phyloP scores from a whole-genome alignment of 2,329 filamentous ascomycete genomes.

The Talaromyces verruculosus region DNA sequence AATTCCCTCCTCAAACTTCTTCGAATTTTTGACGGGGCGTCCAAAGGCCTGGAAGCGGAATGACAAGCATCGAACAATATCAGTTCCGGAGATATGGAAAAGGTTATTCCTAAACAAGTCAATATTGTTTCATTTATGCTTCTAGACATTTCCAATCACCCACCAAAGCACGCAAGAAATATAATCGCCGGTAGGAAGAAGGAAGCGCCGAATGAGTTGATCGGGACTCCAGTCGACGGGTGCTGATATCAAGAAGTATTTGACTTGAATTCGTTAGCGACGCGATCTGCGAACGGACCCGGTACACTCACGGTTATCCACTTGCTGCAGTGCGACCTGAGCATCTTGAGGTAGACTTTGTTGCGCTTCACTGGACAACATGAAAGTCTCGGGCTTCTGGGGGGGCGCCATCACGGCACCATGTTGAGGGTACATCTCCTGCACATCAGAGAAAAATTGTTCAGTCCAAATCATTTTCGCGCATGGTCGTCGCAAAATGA shows the following conservation, averaged over 20 bases:
- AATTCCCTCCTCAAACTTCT: constrained; percentile 99
- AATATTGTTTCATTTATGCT: not conserved
- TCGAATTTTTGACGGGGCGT: constrained; percentile 97
- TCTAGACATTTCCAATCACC: constrained; percentile 29
- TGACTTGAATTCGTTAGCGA: constrained; percentile 61
- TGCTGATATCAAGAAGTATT: constrained; percentile 99
- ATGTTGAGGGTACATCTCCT: constrained; percentile 74
- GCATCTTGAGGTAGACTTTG: constrained; percentile 94
- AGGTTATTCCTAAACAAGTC: constrained; percentile 75
- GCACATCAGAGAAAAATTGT: constrained; percentile 18
- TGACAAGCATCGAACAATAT: constrained; percentile 96
- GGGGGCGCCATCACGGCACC: constrained; percentile 80
- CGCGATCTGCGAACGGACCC: not conserved
- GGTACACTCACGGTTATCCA: constrained; percentile 80
- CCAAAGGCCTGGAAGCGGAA: constrained; percentile 99
- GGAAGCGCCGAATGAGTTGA: constrained; percentile 93
- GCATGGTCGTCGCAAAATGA: constrained; percentile 14
- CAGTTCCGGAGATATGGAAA: constrained; percentile 98
- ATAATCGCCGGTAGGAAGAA: constrained; percentile 96
- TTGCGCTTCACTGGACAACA: constrained; percentile 95
- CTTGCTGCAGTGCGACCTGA: constrained; percentile 94
- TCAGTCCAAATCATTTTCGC: constrained; percentile 25
- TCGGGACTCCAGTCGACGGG: constrained; percentile 97
- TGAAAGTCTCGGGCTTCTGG: constrained; percentile 97
- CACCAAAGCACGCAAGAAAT: constrained; percentile 96